Conservation (phyloP, 345 rosid genomes). For the Linum lewisii region DNA sequence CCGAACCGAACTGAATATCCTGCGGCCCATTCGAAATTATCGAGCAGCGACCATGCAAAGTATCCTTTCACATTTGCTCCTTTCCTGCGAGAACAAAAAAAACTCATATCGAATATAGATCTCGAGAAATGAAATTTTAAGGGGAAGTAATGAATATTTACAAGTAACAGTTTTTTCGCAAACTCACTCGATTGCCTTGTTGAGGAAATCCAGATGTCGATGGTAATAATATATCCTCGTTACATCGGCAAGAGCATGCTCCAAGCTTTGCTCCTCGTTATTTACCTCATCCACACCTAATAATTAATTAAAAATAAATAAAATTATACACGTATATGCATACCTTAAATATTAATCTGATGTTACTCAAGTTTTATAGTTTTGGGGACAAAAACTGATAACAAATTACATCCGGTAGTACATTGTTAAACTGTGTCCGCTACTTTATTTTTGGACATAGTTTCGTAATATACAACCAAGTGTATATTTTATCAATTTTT, state of each 20-base stretch:
- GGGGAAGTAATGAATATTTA: too few species aligned
- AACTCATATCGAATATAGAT: not conserved
- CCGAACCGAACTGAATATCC: conserved; percentile 19
- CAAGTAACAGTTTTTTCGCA: too few species aligned
- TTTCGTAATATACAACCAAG: too few species aligned
- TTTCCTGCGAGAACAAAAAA: conserved; percentile 1
- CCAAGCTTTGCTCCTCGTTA: conserved; percentile 17
- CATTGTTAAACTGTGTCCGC: too few species aligned
- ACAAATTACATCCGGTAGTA: too few species aligned
- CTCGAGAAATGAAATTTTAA: too few species aligned
- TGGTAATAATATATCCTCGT: conserved; percentile 25
- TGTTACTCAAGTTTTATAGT: too few species aligned
- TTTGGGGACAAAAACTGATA: too few species aligned
- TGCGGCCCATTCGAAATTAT: conserved; percentile 16
- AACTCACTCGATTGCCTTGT: conserved; percentile 26
- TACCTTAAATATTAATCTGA: too few species aligned
- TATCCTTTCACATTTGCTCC: conserved; percentile 19
- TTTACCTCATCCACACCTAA: conserved; percentile 27
- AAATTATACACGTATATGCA: too few species aligned
- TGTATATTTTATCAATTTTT: too few species aligned
- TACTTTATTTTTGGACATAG: too few species aligned
- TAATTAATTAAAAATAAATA: not conserved
- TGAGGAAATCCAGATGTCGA: conserved; percentile 24
- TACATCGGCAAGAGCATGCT: conserved; percentile 27
- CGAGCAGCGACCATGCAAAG: conserved; percentile 21